These are phyloP conservation scores for Tetraselmis striata DNA, from an alignment of 139 green algal species.

Conservation along the genomic window DNA sequence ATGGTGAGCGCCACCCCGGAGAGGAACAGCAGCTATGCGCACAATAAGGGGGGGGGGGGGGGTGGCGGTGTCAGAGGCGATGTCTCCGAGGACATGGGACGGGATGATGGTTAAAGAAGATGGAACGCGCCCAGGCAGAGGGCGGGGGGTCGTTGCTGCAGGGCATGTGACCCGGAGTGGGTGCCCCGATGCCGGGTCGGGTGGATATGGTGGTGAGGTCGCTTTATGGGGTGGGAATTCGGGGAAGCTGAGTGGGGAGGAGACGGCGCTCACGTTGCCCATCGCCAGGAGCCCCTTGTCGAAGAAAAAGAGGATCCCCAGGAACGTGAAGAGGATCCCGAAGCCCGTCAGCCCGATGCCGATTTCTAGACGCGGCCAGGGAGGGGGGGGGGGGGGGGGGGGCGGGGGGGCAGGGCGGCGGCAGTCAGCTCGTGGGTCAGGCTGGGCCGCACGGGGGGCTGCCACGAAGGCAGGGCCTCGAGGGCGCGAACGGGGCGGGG, in stretches of 20 bases:
- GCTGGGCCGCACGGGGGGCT: too few species aligned
- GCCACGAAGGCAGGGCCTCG: too few species aligned
- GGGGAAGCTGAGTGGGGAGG: too few species aligned
- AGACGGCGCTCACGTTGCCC: conserved; percentile 85
- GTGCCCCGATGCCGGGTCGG: background rate
- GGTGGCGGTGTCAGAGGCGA: too few species aligned
- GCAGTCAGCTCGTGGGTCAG: background rate
- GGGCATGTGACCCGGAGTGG: background rate
- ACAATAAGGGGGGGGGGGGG: too few species aligned
- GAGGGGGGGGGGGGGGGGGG: background rate
- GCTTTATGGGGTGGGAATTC: too few species aligned
- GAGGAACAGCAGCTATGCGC: conserved; percentile 85
- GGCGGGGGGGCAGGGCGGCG: background rate
- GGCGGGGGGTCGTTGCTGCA: too few species aligned
- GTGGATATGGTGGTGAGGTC: background rate
- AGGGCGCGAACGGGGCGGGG: too few species aligned
- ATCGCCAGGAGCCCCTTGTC: conserved; percentile 92
- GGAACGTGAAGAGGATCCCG: conserved; percentile 83
- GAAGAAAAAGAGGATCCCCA: conserved; percentile 95
- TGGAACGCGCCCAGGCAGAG: too few species aligned
- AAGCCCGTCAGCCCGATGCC: conserved; percentile 90
- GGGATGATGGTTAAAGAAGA: background rate
- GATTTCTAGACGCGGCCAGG: conserved; percentile 97
- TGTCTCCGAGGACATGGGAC: too few species aligned
- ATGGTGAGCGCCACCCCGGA: conserved; percentile 85